Base-by-base conservation (phyloP, 331 rosid species). In the Spiraea crenata region DNA sequence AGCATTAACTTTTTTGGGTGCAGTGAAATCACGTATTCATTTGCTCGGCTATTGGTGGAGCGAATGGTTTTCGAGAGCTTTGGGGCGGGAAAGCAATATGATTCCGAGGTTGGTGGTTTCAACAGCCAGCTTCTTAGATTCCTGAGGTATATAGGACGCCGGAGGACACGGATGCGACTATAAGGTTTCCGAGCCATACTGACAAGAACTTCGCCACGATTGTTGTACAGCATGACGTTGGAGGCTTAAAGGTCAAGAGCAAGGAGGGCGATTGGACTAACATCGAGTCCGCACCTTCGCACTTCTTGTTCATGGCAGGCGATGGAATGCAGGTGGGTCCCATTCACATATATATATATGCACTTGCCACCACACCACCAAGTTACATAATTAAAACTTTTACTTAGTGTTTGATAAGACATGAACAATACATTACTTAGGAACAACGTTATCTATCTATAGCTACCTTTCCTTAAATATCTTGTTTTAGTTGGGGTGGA, bases 31-130 rank as follows among this genome's bases (percentile, higher is more conserved):
- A 80, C 45, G 2, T 13, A 80, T 2, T 2, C 3, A 55, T 62
- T 15, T 60, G 2, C 82, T 80, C 80, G 82, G 14, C 76, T 68
- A 10, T 41, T 61, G 7, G 71, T 74, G 20, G 78, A 75, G 41
- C 71, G 70, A 59, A 84, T 84, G 82, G 74, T 76, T 48, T 84
- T 78, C 78, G 87, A 82, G 35, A 83, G 83, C 5, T 87, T 82
- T 71, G 89, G 83, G 15, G 47, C 78, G 4, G 69, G 71, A 69
- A 87, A 54, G 65, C 78, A 80, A 38, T 80, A 35, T 64, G 85
- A 84, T 63, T 71, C 87, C n/a, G 31, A 25, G 31, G 74, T 80
- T 39, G 70, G 76, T 20, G 72, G 63, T 47, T 84, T 84, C 17
- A 78, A 83, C 41, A 47, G 63, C 8, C 76, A 80, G 48, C 63